A percentile compares a stretch with the other conserved stretches of the same genome.
Evolutionary conservation across 2,329 filamentous ascomycete genomes (phyloP).

Genomic region (Penicillium janthinellum): DNA sequence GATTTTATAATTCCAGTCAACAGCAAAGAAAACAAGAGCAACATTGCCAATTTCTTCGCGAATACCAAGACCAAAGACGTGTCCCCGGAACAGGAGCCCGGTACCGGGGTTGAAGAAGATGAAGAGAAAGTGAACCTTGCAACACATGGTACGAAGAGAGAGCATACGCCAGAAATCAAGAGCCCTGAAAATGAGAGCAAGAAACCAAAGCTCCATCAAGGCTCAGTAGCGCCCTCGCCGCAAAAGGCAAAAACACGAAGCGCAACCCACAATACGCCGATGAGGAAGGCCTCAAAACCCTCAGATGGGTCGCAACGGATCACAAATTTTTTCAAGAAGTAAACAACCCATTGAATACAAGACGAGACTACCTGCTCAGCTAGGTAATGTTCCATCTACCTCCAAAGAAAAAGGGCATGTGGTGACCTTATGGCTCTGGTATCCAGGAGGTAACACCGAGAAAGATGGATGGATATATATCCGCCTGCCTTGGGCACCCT

Average conservation of each 20-base stretch:
- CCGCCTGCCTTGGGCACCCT: too few species aligned
- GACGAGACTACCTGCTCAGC: too few species aligned
- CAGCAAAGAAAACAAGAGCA: conserved; percentile 85
- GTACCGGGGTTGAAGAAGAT: conserved; percentile 36
- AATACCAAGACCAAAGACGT: conserved; percentile 50
- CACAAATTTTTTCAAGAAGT: conserved; percentile 52
- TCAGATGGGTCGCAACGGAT: conserved; percentile 56
- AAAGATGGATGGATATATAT: too few species aligned
- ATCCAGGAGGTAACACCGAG: too few species aligned
- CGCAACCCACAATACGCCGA: conserved; percentile 58
- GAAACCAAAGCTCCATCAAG: conserved; percentile 25
- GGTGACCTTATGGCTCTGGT: too few species aligned
- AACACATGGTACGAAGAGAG: conserved; percentile 54
- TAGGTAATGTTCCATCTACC: too few species aligned
- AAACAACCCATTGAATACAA: background rate
- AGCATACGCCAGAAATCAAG: conserved; percentile 39
- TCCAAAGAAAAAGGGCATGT: too few species aligned
- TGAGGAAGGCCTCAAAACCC: conserved; percentile 48
- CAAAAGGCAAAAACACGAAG: conserved; percentile 56
- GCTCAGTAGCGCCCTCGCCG: conserved; percentile 30
- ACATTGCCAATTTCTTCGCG: conserved; percentile 91
- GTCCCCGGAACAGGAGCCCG: conserved; percentile 27
- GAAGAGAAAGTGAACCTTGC: conserved; percentile 51
- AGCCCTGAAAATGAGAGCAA: conserved; percentile 26
- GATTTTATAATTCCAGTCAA: conserved; percentile 79